phyloP scores from a whole-genome alignment of 768 basidiomycete genomes.

The Suillus discolor region DNA sequence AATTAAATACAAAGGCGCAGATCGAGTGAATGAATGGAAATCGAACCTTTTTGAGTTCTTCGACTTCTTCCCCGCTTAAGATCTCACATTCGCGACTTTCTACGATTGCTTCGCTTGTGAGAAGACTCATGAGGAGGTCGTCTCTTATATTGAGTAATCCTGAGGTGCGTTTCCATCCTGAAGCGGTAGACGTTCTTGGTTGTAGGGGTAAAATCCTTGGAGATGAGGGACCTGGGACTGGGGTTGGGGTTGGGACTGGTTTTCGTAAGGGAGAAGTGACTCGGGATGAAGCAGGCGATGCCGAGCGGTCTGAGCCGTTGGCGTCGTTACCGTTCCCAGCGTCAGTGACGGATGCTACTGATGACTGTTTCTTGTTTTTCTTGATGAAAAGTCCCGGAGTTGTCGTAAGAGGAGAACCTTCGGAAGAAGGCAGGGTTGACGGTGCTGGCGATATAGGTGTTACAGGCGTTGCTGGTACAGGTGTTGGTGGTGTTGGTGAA shows the following conservation, averaged over 20 bases:
- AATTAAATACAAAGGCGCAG: conserved; percentile 16
- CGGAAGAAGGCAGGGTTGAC: not conserved
- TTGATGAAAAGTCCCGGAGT: conserved; percentile 47
- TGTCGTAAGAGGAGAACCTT: conserved; percentile 20
- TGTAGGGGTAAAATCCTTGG: conserved; percentile 34
- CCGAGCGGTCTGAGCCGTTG: conserved; percentile 26
- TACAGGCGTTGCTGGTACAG: conserved; percentile 17
- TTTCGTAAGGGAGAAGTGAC: conserved; percentile 25
- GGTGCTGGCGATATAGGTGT: conserved; percentile 25
- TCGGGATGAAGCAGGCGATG: conserved; percentile 26
- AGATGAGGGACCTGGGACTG: conserved; percentile 45
- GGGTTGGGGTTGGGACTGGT: conserved; percentile 31
- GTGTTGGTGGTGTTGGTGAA: conserved; percentile 33
- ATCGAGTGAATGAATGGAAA: conserved; percentile 26
- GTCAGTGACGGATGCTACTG: conserved; percentile 23
- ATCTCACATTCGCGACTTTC: conserved; percentile 85
- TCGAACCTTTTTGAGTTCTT: conserved; percentile 68
- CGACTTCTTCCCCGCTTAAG: conserved; percentile 72
- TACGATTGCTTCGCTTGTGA: conserved; percentile 94
- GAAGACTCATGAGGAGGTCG: conserved; percentile 83
- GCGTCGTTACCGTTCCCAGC: conserved; percentile 19
- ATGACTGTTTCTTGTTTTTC: conserved; percentile 48
- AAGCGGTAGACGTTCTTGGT: conserved; percentile 39
- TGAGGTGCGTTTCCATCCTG: conserved; percentile 46
- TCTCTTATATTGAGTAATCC: conserved; percentile 63